Evolutionary conservation across 1,284 basidiomycete species (phyloP), one percentile per base, ranked within the genome.

Genomic region (Moesziomyces globuligerus): DNA sequence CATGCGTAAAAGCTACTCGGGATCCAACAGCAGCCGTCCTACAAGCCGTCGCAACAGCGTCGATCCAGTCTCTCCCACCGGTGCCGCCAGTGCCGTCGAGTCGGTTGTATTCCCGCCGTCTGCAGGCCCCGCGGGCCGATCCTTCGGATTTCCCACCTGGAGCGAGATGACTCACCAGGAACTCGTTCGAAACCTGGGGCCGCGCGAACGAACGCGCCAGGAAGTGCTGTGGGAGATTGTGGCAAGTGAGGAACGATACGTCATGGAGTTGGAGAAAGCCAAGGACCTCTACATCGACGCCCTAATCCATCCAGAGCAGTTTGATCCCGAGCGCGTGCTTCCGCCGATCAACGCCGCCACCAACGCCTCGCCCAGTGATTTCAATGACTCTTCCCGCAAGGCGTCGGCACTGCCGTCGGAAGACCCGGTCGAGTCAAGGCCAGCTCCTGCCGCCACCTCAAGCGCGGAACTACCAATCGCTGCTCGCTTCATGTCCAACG

Each of bases 221-320:
- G 95, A 98, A 85, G 95, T 98, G 3, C 84, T 98, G 29, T 97
- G 94, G 87, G 95, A 98, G 85, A 98, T 98, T 74, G 94, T 98
- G 43, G 91, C 92, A 37, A 94, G 92, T 75, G 95, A 98, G 84
- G 94, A 98, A 83, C 88, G 94, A 87, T 97, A 97, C 81, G 93
- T 97, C 25, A 87, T 87, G 69, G 94, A 97, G 77, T 87, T 97
- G 8, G 84, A 90, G 76, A 92, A 91, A 83, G 90, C 96, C 86
- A 94, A 92, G 83, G 92, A 94, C 66, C 91, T 91, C 0, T 98
- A 97, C 80, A 91, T 94, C 78, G 90, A 91, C 65, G 89, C 92
- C 4, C 87, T 98, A 18, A 87, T 98, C 7, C 93, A 96, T 82
- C 91, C 66, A 8, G 58, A 62, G 17, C 40, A 53, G 3, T 67